phyloP scores from a whole-genome alignment of 805 yeast genomes.

The Danielia reshetovae region DNA sequence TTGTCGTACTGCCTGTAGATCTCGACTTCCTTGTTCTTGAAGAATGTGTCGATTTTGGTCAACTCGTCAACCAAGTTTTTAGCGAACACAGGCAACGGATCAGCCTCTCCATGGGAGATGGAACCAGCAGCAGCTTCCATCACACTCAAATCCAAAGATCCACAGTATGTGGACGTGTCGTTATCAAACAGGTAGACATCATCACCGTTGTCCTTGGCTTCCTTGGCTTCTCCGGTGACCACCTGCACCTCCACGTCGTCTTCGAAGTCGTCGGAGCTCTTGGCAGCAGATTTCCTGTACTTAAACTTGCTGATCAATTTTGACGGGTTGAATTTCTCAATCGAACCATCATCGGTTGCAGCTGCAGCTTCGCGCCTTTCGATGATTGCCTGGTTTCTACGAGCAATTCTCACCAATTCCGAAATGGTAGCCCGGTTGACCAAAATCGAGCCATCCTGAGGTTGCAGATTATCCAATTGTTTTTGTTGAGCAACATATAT shows the following conservation, averaged over 20 bases:
- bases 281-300: conserved; percentile 6
- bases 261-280: too few relatives aligned
- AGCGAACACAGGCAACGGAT: conserved; percentile 42
- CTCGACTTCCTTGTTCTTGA: conserved; percentile 42
- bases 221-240: conserved; percentile 3
- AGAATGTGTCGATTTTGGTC: conserved; percentile 50
- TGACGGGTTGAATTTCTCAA: conserved; percentile 13
- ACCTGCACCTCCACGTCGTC: too few relatives aligned
- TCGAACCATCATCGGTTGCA: conserved; percentile 3
- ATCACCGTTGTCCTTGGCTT: conserved; percentile 5
- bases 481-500: conserved; percentile 51
- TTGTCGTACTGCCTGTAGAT: conserved; percentile 43
- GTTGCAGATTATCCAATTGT: conserved; percentile 22
- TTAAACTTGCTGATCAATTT: conserved; percentile 18
- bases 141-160: conserved; percentile 13
- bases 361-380: conserved; percentile 2
- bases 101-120: conserved; percentile 10
- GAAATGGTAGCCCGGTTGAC: conserved; percentile 23
- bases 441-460: conserved; percentile 23
- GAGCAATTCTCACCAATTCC: conserved; percentile 21
- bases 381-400: conserved; percentile 8
- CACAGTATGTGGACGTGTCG: conserved; percentile 15
- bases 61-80: conserved; percentile 46
- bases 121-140: conserved; percentile 11
- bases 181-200: conserved; percentile 13